Evolutionary conservation across 768 basidiomycete genomes (phyloP).

Genomic region (Tulasnella sp.): DNA sequence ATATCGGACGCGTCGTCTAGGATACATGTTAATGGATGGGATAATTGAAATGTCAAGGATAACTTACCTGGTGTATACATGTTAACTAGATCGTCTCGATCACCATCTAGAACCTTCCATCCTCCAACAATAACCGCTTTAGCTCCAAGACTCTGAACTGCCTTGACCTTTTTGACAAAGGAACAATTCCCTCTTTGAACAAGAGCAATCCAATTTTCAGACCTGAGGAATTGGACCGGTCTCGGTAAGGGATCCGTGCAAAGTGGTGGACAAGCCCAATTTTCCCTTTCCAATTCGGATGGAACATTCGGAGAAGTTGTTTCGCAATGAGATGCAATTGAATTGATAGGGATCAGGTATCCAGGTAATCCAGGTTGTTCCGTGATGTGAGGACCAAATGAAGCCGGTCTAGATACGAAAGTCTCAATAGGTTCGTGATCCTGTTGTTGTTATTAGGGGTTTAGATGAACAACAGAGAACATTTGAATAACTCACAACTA

Average conservation of each 20-base stretch:
- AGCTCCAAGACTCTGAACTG: conserved; percentile 61
- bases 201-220: conserved; percentile 79
- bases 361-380: conserved; percentile 48
- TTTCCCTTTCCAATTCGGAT: conserved; percentile 21
- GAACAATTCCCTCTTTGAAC: conserved; percentile 82
- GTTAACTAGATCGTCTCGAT: conserved; percentile 65
- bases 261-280: conserved; percentile 56
- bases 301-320: conserved; percentile 21
- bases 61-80: conserved; percentile 78
- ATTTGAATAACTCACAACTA: conserved; percentile 10
- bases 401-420: conserved; percentile 58
- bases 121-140: conserved; percentile 89
- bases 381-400: conserved; percentile 44
- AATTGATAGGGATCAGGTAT: conserved; percentile 56
- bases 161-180: conserved; percentile 76
- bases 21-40: neutral
- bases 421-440: conserved; percentile 20
- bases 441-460: neutral
- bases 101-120: conserved; percentile 41
- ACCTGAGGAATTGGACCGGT: conserved; percentile 33
- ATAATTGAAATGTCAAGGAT: neutral
- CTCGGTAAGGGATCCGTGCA: conserved; percentile 42
- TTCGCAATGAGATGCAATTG: conserved; percentile 43
- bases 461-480: neutral
- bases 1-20: conserved; percentile 63